phyloP scores from a whole-genome alignment of 768 basidiomycete genomes.

The Russula sp. region DNA sequence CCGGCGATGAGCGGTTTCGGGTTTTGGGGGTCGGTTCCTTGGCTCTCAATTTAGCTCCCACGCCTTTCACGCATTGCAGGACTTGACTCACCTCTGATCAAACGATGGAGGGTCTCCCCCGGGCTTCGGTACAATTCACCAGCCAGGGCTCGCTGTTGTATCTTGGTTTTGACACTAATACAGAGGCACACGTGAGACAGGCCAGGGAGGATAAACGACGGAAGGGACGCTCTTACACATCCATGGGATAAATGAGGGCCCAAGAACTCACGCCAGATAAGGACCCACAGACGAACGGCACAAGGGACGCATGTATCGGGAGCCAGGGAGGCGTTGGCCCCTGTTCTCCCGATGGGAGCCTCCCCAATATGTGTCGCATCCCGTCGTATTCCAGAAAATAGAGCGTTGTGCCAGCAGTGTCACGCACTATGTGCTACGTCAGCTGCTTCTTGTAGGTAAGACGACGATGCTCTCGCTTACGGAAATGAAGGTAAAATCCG shows the following conservation, averaged over 20 bases:
- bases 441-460: slow-evolving; percentile 1
- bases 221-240: slow-evolving; percentile 53
- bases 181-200: slow-evolving; percentile 18
- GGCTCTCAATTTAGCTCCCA: neutral
- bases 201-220: neutral
- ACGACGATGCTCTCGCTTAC: slow-evolving; percentile 35
- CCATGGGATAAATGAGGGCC: slow-evolving; percentile 78
- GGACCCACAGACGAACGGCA: slow-evolving; percentile 90
- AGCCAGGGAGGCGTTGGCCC: slow-evolving; percentile 79
- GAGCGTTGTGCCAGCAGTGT: slow-evolving; percentile 81
- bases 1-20: slow-evolving; percentile 75
- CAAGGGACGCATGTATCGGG: slow-evolving; percentile 67
- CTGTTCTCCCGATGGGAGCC: slow-evolving; percentile 71
- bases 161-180: slow-evolving; percentile 81
- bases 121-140: slow-evolving; percentile 66
- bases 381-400: slow-evolving; percentile 95
- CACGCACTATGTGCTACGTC: slow-evolving; percentile 51
- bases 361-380: slow-evolving; percentile 79
- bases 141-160: slow-evolving; percentile 88
- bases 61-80: neutral
- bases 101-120: slow-evolving; percentile 64
- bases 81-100: slow-evolving; percentile 62
- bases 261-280: slow-evolving; percentile 67
- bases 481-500: slow-evolving; percentile 81
- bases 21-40: slow-evolving; percentile 71